Base-by-base conservation (phyloP, 2,329 filamentous ascomycete species). In the Exophiala sp. region DNA sequence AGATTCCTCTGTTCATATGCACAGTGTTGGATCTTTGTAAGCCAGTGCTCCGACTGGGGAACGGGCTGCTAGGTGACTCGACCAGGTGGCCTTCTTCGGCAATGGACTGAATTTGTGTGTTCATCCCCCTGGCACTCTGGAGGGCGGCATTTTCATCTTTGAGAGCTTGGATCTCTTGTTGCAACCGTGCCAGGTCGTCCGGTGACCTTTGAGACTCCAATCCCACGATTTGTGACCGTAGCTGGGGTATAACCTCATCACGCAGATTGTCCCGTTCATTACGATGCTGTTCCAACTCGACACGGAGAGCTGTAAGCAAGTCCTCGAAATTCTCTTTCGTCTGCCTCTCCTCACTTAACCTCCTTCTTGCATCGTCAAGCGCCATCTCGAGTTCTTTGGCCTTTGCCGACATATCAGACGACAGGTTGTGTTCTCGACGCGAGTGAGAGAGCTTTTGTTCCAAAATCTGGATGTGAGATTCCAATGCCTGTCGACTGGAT, bases 241-340 rank as follows among this genome's bases (percentile, higher is more conserved):
- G 73, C 62, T 88, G 81, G 14, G 90, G 88, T 1, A 95, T 81
- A 34, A 95, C 76, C 67, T 95, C 88, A 56, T 97, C 90, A 22
- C 88, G 83, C 13, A 97, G 78, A 61, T 94, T 91, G 67, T 98
- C 93, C 45, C 89, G 82, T 69, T 98, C 90, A 59, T 93, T 90
- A 53, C 86, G 80, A 46, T 89, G 81, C 58, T 82, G 85, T 62
- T 90, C 80, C 11, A 97, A 75, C 65, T 98, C 89, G 19, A 82
- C 79, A 60, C 86, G 85, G 60, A 97, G 82, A 3, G 87, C 91
- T 5, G 83, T 81, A 38, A 97, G 76, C 37, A 98, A 77, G 65
- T 96, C 90, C 69, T 97, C 89, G 61, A 97, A 94, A 66, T 94
- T 96, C 63, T 88, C 83, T 67, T 95, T 96, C 60, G 86, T 82